Percentiles rank a stretch among this genome's conserved stretches.
These are phyloP conservation scores for Coemansia sp. DNA, from an alignment of 192 early-diverging fungal genomes.

Conservation along the genomic window DNA sequence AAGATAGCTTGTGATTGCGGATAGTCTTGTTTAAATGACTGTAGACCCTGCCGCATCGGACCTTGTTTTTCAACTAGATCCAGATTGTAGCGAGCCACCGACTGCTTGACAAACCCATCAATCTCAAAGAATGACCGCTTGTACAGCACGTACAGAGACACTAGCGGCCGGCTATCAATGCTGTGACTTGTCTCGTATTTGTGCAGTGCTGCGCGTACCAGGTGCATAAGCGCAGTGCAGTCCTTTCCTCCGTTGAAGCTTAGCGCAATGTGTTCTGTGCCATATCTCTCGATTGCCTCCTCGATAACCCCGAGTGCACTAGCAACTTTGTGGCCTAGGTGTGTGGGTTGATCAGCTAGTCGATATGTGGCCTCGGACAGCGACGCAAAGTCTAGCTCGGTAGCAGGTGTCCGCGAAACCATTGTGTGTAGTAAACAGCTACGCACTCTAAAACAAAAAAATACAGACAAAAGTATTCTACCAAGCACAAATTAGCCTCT, in stretches of 20 bases:
- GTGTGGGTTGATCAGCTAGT: constrained; percentile 25
- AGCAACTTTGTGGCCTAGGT: constrained; percentile 36
- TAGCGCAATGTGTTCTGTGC: constrained; percentile 63
- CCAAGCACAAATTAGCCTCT: background rate
- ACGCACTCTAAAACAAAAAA: background rate
- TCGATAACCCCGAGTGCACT: constrained; percentile 44
- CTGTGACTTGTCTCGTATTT: constrained; percentile 20
- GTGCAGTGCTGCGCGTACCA: constrained; percentile 69
- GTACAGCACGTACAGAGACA: constrained; percentile 77
- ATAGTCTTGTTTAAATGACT: constrained; percentile 61
- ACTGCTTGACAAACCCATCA: constrained; percentile 79
- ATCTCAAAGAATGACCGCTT: constrained; percentile 82
- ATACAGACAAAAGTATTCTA: background rate
- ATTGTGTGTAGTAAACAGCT: constrained; percentile 10
- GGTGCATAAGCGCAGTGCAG: constrained; percentile 87
- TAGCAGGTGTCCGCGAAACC: constrained; percentile 31
- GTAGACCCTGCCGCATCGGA: constrained; percentile 78
- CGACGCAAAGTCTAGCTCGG: constrained; percentile 31
- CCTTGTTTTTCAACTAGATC: constrained; percentile 65
- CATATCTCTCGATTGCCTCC: constrained; percentile 52
- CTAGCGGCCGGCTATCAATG: constrained; percentile 28
- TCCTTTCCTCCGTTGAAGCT: constrained; percentile 98
- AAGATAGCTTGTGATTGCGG: constrained; percentile 72
- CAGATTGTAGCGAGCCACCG: constrained; percentile 69
- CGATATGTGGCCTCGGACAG: constrained; percentile 31